Evolutionary conservation across 176 grass and related monocot species (phyloP).

Genomic region (Secale cereale): DNA sequence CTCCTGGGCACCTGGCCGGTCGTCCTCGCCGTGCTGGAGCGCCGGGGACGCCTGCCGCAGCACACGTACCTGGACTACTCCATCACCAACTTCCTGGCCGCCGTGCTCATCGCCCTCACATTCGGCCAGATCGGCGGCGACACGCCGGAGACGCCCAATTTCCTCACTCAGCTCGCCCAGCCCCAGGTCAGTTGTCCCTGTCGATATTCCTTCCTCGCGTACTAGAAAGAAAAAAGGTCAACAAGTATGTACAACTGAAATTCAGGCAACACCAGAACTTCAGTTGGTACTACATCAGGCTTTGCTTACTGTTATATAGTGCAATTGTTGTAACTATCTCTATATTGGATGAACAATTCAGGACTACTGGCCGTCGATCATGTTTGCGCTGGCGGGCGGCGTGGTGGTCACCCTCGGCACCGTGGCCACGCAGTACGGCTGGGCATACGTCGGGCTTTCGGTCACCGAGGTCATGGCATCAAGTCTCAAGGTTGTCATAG

Average conservation of each 20-base stretch:
- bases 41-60: conserved; percentile 80
- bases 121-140: conserved; percentile 69
- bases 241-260: no score
- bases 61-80: conserved; percentile 94
- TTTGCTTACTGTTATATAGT: not conserved
- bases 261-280: not conserved
- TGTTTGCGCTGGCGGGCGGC: conserved; percentile 79
- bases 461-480: conserved; percentile 94
- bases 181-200: not conserved
- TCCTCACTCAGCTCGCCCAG: conserved; percentile 82
- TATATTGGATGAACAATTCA: not conserved
- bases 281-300: not conserved
- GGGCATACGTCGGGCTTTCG: conserved; percentile 81
- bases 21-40: conserved; percentile 83
- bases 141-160: conserved; percentile 67
- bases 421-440: conserved; percentile 88
- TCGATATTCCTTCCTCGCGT: not conserved
- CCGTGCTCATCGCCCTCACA: conserved; percentile 67
- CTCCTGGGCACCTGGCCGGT: conserved; percentile 95
- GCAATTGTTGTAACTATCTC: not conserved
- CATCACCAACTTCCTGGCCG: conserved; percentile 78
- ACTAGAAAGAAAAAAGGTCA: no score
- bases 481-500: conserved; percentile 90
- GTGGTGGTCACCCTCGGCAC: conserved; percentile 80
- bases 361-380: conserved; percentile 80